phyloP scores from a whole-genome alignment of 2,329 filamentous ascomycete species.

The Cordyceps militaris region DNA sequence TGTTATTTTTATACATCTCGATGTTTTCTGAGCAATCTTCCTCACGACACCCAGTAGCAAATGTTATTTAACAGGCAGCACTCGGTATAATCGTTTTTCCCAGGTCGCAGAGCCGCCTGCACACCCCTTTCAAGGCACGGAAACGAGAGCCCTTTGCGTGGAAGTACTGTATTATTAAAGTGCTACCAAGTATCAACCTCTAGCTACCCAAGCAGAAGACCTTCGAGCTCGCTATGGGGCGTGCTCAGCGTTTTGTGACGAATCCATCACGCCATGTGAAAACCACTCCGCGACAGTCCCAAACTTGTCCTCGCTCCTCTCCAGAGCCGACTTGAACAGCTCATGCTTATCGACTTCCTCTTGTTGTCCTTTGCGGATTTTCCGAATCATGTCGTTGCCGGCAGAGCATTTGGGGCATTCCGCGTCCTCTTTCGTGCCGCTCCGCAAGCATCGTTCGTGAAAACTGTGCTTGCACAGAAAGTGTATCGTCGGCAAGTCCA shows the following conservation, averaged over 20 bases:
- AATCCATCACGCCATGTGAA: conserved; percentile 80
- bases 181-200: too few species aligned
- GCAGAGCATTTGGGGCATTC: conserved; percentile 83
- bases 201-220: too few species aligned
- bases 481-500: conserved; percentile 87
- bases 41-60: too few species aligned
- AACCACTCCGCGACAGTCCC: conserved; percentile 93
- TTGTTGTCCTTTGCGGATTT: conserved; percentile 77
- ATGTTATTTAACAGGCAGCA: too few species aligned
- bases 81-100: too few species aligned
- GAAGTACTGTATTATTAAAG: too few species aligned
- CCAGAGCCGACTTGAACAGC: conserved; percentile 75
- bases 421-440: conserved; percentile 46
- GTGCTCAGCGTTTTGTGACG: conserved; percentile 31
- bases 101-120: too few species aligned
- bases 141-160: too few species aligned
- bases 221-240: conserved; percentile 7
- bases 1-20: too few species aligned
- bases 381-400: conserved; percentile 80
- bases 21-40: too few species aligned
- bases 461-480: conserved; percentile 97
- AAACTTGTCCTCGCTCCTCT: conserved; percentile 73
- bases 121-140: too few species aligned
- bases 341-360: conserved; percentile 85
- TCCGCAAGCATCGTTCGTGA: conserved; percentile 76